These are phyloP conservation scores for Penicillium paxilli DNA, from an alignment of 495 filamentous ascomycete species.

Conservation along the genomic window DNA sequence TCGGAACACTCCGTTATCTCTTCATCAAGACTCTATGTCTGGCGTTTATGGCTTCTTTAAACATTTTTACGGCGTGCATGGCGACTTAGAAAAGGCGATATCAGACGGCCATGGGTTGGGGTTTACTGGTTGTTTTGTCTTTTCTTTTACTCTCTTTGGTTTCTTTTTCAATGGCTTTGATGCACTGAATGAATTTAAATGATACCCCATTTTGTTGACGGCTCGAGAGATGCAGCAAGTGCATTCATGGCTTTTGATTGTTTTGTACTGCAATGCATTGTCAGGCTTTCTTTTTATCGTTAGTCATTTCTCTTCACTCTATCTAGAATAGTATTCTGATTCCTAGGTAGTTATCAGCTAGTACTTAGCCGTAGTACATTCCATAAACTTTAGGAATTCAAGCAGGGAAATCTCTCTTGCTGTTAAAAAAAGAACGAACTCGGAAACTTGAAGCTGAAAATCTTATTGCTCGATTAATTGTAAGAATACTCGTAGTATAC, in stretches of 20 bases:
- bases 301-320: not conserved
- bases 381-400: no score
- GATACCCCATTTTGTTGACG: conserved; percentile 24
- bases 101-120: not conserved
- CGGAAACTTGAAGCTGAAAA: not conserved
- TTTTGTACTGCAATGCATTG: not conserved
- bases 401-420: no score
- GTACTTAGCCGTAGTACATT: no score
- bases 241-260: not conserved
- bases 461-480: not conserved
- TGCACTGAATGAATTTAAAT: conserved; percentile 25
- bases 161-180: conserved; percentile 15
- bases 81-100: conserved; percentile 13
- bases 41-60: conserved; percentile 11
- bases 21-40: not conserved
- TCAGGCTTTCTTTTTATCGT: not conserved
- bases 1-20: not conserved
- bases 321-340: no score
- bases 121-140: not conserved
- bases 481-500: not conserved
- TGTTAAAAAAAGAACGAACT: no score
- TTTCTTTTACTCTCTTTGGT: conserved; percentile 9
- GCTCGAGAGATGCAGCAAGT: conserved; percentile 5
- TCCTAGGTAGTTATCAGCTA: no score
- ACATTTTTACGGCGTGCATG: conserved; percentile 19